Percentiles rank a stretch among this genome's conserved stretches.
These are phyloP conservation scores for Aspergillus nanangensis DNA, from an alignment of 495 filamentous ascomycete species.

Conservation along the genomic window DNA sequence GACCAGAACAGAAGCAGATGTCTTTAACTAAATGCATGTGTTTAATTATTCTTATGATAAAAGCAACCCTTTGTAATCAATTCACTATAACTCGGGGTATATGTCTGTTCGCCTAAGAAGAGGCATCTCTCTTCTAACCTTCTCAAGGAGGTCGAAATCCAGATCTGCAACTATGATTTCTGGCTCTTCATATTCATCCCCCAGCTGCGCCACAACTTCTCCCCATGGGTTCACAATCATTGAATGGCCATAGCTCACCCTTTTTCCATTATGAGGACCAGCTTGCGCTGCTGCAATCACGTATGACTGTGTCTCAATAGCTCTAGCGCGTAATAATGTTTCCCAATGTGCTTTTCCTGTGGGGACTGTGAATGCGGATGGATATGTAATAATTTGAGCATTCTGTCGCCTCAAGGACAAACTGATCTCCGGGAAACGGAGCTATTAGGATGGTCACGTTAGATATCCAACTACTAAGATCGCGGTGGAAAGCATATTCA, in stretches of 20 bases:
- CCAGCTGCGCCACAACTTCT: conserved; percentile 60
- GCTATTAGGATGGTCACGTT: conserved; percentile 17
- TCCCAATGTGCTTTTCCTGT: conserved; percentile 89
- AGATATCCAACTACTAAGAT: background rate
- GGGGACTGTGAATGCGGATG: conserved; percentile 84
- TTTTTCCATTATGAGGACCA: conserved; percentile 71
- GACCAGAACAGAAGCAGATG: too few relatives aligned
- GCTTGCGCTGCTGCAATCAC: conserved; percentile 86
- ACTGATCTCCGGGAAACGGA: conserved; percentile 78
- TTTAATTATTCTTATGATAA: too few relatives aligned
- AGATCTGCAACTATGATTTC: conserved; percentile 49
- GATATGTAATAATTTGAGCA: conserved; percentile 79
- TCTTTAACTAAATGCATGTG: too few relatives aligned
- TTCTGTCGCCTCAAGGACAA: conserved; percentile 60
- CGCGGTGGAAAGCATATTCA: background rate
- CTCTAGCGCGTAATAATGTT: conserved; percentile 68
- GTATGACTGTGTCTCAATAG: conserved; percentile 86
- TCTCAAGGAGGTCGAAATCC: conserved; percentile 44
- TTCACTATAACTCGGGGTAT: conserved; percentile 51
- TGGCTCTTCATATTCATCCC: conserved; percentile 44
- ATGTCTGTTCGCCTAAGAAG: conserved; percentile 58
- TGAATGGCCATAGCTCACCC: conserved; percentile 82
- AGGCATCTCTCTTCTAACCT: conserved; percentile 59
- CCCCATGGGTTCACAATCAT: conserved; percentile 92
- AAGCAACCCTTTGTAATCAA: background rate